Conservation (phyloP, 2,329 filamentous ascomycete genomes). For the Aspergillus sojae region DNA sequence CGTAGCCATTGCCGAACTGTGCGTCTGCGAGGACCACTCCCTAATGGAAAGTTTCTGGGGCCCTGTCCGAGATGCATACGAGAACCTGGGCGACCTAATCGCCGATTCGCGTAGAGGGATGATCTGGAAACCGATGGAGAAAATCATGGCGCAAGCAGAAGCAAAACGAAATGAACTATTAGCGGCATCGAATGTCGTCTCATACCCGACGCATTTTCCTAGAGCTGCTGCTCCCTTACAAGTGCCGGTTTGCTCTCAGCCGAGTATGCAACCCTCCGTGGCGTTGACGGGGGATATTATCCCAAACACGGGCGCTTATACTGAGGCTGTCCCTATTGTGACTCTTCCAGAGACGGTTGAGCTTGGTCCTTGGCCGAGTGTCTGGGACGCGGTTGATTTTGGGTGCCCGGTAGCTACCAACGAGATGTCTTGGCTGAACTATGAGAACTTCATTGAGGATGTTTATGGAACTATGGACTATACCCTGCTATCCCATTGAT, state of each 20-base stretch:
- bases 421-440: conserved; percentile 30
- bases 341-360: conserved; percentile 6
- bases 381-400: conserved; percentile 32
- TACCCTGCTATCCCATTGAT: conserved; percentile 17
- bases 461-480: conserved; percentile 27
- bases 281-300: neutral
- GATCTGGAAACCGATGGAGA: conserved; percentile 35
- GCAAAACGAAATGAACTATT: conserved; percentile 17
- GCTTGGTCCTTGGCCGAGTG: conserved; percentile 22
- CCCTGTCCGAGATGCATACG: conserved; percentile 27
- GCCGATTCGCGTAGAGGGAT: conserved; percentile 32
- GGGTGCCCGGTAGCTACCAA: conserved; percentile 9
- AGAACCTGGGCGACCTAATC: conserved; percentile 25
- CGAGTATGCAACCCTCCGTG: neutral
- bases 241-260: neutral
- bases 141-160: conserved; percentile 30
- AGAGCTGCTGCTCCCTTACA: conserved; percentile 4
- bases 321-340: neutral
- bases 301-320: neutral
- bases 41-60: conserved; percentile 29
- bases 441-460: conserved; percentile 32
- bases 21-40: conserved; percentile 30
- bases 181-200: neutral
- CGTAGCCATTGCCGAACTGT: conserved; percentile 36
- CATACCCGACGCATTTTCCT: conserved; percentile 7